These are phyloP conservation scores for Heterobasidion irregulare DNA, from an alignment of 1,284 basidiomycete genomes.

Conservation along the genomic window DNA sequence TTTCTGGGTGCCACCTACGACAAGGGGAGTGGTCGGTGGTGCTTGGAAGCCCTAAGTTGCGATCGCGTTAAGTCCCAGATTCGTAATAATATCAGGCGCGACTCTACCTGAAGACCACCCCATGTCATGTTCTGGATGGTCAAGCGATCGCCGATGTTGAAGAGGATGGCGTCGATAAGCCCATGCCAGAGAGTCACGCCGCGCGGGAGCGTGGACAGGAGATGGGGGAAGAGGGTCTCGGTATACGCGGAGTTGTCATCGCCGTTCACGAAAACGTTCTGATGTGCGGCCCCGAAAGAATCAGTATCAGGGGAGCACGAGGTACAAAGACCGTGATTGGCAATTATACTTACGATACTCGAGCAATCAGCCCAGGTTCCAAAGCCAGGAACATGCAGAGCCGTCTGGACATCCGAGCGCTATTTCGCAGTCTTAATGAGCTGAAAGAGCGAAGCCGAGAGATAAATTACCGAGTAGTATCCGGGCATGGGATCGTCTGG, in stretches of 20 bases:
- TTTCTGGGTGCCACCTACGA: background rate
- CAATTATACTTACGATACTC: background rate
- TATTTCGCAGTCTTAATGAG: background rate
- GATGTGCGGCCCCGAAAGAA: background rate
- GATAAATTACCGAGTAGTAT: background rate
- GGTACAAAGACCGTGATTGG: background rate
- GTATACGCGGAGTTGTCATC: slow-evolving; percentile 1
- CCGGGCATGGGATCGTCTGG: background rate
- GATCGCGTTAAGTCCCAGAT: no score
- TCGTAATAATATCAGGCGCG: no score
- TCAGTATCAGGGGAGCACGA: background rate
- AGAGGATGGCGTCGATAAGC: background rate
- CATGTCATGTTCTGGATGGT: slow-evolving; percentile 1
- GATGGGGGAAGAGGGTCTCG: background rate
- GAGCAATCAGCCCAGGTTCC: background rate
- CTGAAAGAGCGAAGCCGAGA: background rate
- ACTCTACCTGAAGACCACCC: background rate
- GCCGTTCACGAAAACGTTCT: background rate
- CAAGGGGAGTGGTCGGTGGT: background rate
- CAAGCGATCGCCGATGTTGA: background rate
- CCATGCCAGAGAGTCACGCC: background rate
- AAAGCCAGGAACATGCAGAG: background rate
- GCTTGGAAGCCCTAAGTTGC: background rate
- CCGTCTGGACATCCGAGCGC: background rate
- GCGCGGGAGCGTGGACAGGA: background rate